Evolutionary conservation across 768 basidiomycete genomes (phyloP).

Genomic region (Pisolithus marmoratus): DNA sequence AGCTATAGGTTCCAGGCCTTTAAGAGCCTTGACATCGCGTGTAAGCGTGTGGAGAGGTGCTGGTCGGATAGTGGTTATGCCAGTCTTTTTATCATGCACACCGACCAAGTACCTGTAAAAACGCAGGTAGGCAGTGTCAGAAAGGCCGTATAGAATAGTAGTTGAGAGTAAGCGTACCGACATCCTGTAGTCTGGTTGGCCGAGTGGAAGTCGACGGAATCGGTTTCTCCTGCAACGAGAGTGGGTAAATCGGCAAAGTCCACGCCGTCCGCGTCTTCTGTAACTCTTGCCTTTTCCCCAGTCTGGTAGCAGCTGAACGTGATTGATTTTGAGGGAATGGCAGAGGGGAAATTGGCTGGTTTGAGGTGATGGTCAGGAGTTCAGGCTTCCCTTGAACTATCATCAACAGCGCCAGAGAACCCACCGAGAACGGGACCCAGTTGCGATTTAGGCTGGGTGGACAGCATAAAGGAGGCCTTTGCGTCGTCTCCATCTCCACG

Average conservation of each 20-base stretch:
- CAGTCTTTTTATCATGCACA: conserved; percentile 72
- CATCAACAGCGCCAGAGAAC: conserved; percentile 20
- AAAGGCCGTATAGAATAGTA: conserved; percentile 1
- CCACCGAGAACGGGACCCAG: conserved; percentile 51
- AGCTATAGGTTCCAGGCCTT: conserved; percentile 48
- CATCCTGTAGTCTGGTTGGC: conserved; percentile 57
- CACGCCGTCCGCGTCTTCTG: conserved; percentile 18
- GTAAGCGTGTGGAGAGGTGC: conserved; percentile 64
- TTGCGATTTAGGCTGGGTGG: conserved; percentile 29
- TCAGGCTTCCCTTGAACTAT: conserved; percentile 17
- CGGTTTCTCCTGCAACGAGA: conserved; percentile 79
- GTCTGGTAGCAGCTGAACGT: conserved; percentile 59
- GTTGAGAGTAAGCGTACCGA: conserved; percentile 43
- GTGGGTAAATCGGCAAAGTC: conserved; percentile 27
- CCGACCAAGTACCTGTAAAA: conserved; percentile 71
- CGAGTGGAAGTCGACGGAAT: conserved; percentile 75
- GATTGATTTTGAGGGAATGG: conserved; percentile 52
- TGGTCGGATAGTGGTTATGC: conserved; percentile 63
- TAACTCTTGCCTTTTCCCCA: conserved; percentile 24
- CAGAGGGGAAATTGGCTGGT: conserved; percentile 59
- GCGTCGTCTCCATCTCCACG: conserved; percentile 32
- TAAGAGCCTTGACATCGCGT: conserved; percentile 80
- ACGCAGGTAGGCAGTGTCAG: neutral
- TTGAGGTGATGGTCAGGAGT: conserved; percentile 11
- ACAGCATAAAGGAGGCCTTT: conserved; percentile 33